phyloP scores from a whole-genome alignment of 345 rosid species.

The Dovyalis caffra region DNA sequence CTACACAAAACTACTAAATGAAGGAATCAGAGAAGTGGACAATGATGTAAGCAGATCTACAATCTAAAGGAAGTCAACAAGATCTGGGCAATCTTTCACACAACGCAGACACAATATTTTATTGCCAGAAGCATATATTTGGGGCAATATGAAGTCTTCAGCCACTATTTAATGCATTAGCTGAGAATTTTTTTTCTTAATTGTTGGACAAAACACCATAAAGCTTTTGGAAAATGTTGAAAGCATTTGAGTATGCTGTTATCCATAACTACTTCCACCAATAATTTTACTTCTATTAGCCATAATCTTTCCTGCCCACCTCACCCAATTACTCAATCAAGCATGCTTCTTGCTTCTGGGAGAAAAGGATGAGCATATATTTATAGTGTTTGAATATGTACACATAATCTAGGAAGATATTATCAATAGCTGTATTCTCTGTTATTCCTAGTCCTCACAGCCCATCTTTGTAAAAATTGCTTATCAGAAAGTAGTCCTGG shows the following conservation, averaged over 20 bases:
- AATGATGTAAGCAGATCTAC: constrained; percentile 22
- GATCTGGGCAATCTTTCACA: constrained; percentile 11
- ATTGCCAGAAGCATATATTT: constrained; percentile 4
- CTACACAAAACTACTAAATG: constrained; percentile 8
- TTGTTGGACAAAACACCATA: not conserved
- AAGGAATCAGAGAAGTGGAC: constrained; percentile 19
- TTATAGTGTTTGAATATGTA: not conserved
- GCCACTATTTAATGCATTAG: not conserved
- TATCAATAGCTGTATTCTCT: not conserved
- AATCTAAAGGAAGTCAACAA: constrained; percentile 10
- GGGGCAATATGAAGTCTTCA: constrained; percentile 4
- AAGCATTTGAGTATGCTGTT: constrained; percentile 4
- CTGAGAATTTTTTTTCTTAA: constrained; percentile 5
- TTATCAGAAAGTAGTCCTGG: too few relatives aligned
- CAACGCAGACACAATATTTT: constrained; percentile 9
- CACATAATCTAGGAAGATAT: not conserved
- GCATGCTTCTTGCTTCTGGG: not conserved
- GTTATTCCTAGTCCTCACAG: too few relatives aligned
- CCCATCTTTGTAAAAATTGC: too few relatives aligned
- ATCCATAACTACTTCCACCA: constrained; percentile 6
- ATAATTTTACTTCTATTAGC: not conserved
- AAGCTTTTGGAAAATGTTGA: constrained; percentile 5
- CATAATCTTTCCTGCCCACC: not conserved
- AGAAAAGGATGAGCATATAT: not conserved
- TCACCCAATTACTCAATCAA: too few relatives aligned